phyloP scores from a whole-genome alignment of 192 early-diverging fungal genomes.

The Gaertneriomyces sp. region DNA sequence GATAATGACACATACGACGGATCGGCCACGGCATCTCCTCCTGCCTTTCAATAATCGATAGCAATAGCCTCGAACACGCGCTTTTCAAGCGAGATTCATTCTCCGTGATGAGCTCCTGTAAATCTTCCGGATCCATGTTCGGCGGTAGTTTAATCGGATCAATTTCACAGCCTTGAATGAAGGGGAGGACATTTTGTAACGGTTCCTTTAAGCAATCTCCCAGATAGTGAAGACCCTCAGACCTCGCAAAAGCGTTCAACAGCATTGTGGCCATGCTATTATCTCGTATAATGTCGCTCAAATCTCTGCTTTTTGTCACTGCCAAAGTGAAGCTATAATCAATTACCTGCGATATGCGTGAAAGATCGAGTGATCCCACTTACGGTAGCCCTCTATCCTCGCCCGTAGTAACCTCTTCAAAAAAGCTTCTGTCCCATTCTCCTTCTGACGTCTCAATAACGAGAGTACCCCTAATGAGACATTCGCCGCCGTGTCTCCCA shows the following conservation, averaged over 20 bases:
- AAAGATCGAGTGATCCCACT: not conserved
- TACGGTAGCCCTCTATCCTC: constrained; percentile 34
- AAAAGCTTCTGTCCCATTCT: constrained; percentile 31
- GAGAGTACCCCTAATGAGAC: constrained; percentile 38
- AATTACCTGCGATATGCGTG: not conserved
- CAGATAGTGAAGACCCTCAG: constrained; percentile 37
- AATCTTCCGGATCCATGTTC: constrained; percentile 7
- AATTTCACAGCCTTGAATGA: constrained; percentile 40
- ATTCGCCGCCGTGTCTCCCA: constrained; percentile 40
- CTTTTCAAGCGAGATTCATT: constrained; percentile 30
- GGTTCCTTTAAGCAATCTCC: constrained; percentile 21
- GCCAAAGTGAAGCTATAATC: not conserved
- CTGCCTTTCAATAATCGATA: constrained; percentile 18
- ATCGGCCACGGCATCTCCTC: constrained; percentile 27
- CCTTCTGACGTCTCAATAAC: constrained; percentile 28
- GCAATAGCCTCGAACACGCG: constrained; percentile 23
- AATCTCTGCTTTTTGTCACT: constrained; percentile 39
- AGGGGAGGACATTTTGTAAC: constrained; percentile 26
- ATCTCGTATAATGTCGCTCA: constrained; percentile 47
- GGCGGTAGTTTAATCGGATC: constrained; percentile 38
- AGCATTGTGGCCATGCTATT: constrained; percentile 51
- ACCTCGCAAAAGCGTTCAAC: constrained; percentile 37
- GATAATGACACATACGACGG: constrained; percentile 28
- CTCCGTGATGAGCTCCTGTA: constrained; percentile 11
- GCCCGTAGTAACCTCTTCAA: constrained; percentile 36